These are phyloP conservation scores for Saccharomycopsis selenospora DNA, from an alignment of 805 yeast genomes.

Conservation along the genomic window DNA sequence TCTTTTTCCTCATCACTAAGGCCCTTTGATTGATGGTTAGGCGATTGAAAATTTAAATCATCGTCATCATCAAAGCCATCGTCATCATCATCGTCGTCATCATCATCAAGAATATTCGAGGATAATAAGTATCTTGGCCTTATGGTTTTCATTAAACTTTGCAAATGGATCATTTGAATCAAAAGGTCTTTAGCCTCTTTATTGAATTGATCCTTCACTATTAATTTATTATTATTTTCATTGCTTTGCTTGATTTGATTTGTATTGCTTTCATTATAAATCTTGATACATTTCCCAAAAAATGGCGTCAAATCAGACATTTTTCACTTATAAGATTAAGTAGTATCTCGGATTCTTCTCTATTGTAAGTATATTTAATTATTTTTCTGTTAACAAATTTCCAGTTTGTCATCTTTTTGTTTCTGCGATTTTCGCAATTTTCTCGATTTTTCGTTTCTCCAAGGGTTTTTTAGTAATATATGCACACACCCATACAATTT, in stretches of 20 bases:
- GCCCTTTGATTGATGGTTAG: no score
- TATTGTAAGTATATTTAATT: no score
- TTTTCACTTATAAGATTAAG: not conserved
- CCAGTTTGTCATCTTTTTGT: no score
- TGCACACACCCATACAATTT: no score
- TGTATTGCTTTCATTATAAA: slow-evolving; percentile 23
- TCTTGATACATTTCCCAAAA: slow-evolving; percentile 26
- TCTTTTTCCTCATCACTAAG: slow-evolving; percentile 20
- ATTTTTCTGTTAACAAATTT: no score
- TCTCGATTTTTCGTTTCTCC: no score
- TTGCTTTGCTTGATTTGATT: not conserved
- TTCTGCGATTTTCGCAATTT: no score
- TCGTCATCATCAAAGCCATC: slow-evolving; percentile 11
- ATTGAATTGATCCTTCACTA: slow-evolving; percentile 15
- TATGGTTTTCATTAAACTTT: slow-evolving; percentile 5
- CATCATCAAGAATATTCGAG: slow-evolving; percentile 2
- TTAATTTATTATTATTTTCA: not conserved
- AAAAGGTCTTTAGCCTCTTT: slow-evolving; percentile 15
- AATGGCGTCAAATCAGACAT: slow-evolving; percentile 28
- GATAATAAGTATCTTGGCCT: slow-evolving; percentile 18
- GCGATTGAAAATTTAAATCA: not conserved
- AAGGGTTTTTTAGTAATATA: no score
- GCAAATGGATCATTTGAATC: slow-evolving; percentile 10
- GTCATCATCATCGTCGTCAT: slow-evolving; percentile 8
- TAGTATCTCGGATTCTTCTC: no score